Conservation (phyloP, 768 basidiomycete species). For the Trametes maxima region DNA sequence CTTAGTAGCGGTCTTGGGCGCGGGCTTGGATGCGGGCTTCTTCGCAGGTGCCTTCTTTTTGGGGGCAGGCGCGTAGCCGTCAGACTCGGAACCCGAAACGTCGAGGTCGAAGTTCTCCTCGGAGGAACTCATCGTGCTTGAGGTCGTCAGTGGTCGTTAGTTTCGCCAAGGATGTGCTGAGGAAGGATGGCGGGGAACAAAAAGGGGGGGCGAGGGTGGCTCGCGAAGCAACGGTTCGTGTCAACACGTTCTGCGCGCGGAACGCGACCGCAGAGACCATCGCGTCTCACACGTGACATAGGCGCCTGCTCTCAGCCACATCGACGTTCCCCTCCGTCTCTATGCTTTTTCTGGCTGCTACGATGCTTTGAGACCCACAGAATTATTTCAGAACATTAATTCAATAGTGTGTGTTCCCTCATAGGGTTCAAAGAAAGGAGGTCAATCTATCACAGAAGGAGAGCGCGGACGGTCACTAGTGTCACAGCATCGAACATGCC, state of each 20-base stretch:
- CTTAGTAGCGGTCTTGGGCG: constrained; percentile 50
- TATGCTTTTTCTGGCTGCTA: no score
- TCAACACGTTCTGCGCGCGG: constrained; percentile 18
- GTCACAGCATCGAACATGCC: neutral
- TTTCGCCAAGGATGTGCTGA: neutral
- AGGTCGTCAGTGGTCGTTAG: neutral
- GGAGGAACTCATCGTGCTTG: constrained; percentile 64
- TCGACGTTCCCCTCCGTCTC: no score
- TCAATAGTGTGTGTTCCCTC: no score
- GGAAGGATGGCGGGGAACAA: neutral
- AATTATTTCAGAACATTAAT: no score
- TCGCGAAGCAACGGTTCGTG: constrained; percentile 22
- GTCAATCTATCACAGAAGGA: neutral
- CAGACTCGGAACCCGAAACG: constrained; percentile 59
- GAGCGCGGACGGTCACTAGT: neutral
- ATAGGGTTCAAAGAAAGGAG: no score
- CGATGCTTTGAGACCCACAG: no score
- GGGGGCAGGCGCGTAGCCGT: constrained; percentile 59
- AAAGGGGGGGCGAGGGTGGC: constrained; percentile 15
- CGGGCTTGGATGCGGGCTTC: constrained; percentile 45
- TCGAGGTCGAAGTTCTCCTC: constrained; percentile 73
- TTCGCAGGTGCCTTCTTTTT: constrained; percentile 46
- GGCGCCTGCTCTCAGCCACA: neutral
- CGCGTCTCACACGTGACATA: constrained; percentile 16
- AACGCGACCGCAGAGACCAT: constrained; percentile 10